phyloP scores from a whole-genome alignment of 495 filamentous ascomycete species.

The Clavariopsis aquatica region DNA sequence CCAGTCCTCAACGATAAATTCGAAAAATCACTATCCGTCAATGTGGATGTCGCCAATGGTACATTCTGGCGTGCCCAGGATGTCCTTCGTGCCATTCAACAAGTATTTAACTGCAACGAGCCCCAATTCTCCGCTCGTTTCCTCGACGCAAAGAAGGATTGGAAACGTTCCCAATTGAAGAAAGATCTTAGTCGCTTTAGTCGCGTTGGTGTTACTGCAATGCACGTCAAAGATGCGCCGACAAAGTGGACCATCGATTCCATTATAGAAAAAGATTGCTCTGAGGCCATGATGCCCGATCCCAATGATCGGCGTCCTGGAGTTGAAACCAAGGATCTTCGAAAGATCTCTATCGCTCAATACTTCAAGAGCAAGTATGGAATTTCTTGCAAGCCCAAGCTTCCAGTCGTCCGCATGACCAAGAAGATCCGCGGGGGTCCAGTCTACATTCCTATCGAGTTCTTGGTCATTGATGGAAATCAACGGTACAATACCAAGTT shows the following conservation, averaged over 20 bases:
- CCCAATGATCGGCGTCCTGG: slow-evolving; percentile 49
- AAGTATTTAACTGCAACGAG: slow-evolving; percentile 29
- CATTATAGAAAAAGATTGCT: slow-evolving; percentile 58
- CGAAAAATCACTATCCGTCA: slow-evolving; percentile 55
- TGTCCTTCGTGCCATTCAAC: slow-evolving; percentile 41
- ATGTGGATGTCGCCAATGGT: slow-evolving; percentile 79
- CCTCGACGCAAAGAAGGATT: slow-evolving; percentile 18
- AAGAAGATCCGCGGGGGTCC: slow-evolving; percentile 49
- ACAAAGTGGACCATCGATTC: slow-evolving; percentile 62
- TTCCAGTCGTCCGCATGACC: slow-evolving; percentile 72
- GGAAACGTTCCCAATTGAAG: slow-evolving; percentile 48
- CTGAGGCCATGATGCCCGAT: slow-evolving; percentile 59
- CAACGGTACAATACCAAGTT: slow-evolving; percentile 83
- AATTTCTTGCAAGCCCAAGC: slow-evolving; percentile 54
- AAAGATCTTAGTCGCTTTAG: slow-evolving; percentile 57
- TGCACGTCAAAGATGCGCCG: slow-evolving; percentile 35
- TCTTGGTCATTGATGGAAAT: slow-evolving; percentile 61
- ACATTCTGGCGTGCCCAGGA: slow-evolving; percentile 63
- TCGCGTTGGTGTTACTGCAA: slow-evolving; percentile 67
- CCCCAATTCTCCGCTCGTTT: slow-evolving; percentile 21
- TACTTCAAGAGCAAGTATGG: slow-evolving; percentile 73
- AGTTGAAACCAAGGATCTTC: not conserved
- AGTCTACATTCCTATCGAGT: slow-evolving; percentile 75
- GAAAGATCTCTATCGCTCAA: slow-evolving; percentile 55
- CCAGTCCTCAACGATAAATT: slow-evolving; percentile 55